These are phyloP conservation scores for Adenanthera pavonina DNA, from an alignment of 306 rosid species.

Conservation along the genomic window DNA sequence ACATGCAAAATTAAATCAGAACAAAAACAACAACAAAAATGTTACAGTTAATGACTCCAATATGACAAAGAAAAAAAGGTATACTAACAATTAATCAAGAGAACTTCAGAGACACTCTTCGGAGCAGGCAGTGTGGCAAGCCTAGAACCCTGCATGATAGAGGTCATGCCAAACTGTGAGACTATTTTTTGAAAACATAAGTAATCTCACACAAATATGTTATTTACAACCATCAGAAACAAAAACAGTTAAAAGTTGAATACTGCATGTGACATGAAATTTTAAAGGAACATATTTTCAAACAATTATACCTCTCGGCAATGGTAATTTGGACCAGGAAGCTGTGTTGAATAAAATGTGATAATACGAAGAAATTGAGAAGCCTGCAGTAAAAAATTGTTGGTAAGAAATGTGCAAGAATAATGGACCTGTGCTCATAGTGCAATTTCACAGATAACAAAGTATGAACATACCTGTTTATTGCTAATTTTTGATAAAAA, in stretches of 20 bases:
- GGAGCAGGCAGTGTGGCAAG: slow-evolving; percentile 91
- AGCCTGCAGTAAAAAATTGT: slow-evolving; percentile 57
- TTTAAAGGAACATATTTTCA: background rate
- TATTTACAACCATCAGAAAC: background rate
- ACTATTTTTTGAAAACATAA: background rate
- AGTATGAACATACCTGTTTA: background rate
- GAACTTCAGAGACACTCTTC: slow-evolving; percentile 66
- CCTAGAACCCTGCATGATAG: slow-evolving; percentile 73
- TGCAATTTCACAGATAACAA: background rate
- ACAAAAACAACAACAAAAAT: slow-evolving; percentile 3
- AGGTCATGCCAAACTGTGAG: background rate
- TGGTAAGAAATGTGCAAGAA: slow-evolving; percentile 11
- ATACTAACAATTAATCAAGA: slow-evolving; percentile 77
- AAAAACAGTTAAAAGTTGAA: background rate
- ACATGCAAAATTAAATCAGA: slow-evolving; percentile 41
- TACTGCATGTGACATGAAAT: slow-evolving; percentile 1
- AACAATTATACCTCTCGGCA: slow-evolving; percentile 84
- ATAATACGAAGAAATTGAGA: slow-evolving; percentile 84
- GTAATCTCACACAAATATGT: background rate
- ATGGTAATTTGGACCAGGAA: slow-evolving; percentile 99
- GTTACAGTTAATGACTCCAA: slow-evolving; percentile 14
- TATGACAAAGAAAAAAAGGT: background rate
- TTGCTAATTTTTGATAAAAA: background rate
- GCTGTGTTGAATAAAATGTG: slow-evolving; percentile 97
- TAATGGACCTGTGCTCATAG: background rate